Percentiles rank a stretch among this genome's conserved stretches.
These are phyloP conservation scores for Mycena rebaudengoi DNA, from an alignment of 768 basidiomycete species.

Conservation along the genomic window DNA sequence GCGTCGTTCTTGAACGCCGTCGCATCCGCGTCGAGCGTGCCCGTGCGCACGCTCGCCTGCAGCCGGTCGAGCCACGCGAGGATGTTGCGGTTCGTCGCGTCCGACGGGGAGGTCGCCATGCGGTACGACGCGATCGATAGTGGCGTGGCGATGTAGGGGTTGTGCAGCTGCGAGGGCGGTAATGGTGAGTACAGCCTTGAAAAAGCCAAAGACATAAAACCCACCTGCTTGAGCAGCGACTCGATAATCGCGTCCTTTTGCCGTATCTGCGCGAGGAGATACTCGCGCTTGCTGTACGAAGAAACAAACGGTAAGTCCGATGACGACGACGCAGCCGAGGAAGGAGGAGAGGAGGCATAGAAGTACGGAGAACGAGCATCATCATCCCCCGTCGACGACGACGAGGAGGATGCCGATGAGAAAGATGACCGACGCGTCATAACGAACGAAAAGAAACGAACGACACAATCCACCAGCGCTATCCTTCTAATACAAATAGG, in stretches of 20 bases:
- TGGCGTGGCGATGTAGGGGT: conserved; percentile 82
- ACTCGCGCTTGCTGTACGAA: conserved; percentile 79
- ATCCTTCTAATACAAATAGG: too few relatives aligned
- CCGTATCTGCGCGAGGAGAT: conserved; percentile 83
- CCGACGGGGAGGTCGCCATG: conserved; percentile 79
- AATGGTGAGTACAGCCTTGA: not conserved
- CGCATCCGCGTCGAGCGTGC: conserved; percentile 45
- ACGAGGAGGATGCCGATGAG: conserved; percentile 19
- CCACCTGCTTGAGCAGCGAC: conserved; percentile 82
- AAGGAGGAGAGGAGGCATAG: conserved; percentile 37
- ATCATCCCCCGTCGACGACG: too few relatives aligned
- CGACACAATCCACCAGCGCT: too few relatives aligned
- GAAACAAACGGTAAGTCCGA: conserved; percentile 50
- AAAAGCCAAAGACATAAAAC: conserved; percentile 19
- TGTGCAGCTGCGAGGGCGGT: conserved; percentile 66
- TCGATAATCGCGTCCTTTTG: conserved; percentile 92
- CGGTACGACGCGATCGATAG: conserved; percentile 82
- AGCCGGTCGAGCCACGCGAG: conserved; percentile 81
- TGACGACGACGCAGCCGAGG: conserved; percentile 39
- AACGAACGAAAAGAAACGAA: too few relatives aligned
- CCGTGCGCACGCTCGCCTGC: conserved; percentile 64
- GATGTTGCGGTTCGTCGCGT: conserved; percentile 71
- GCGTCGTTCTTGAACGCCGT: not conserved
- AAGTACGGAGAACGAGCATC: conserved; percentile 7
- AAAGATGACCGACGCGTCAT: not conserved